Evolutionary conservation across 441 rosid genomes (phyloP).

Genomic region (Geranium incanum): DNA sequence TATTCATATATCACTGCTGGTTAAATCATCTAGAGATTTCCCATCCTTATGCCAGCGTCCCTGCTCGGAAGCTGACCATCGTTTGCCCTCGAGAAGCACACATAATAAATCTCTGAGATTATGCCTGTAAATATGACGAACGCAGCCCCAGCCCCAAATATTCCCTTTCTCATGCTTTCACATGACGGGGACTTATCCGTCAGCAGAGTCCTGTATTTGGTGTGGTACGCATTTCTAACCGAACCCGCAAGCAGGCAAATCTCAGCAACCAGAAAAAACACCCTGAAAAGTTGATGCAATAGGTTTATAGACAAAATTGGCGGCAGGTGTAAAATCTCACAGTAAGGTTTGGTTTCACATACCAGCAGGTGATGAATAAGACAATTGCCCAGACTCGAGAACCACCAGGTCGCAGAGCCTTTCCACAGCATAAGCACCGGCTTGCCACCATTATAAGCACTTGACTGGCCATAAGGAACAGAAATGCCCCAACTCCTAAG

Average conservation of each 20-base stretch:
- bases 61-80: slow-evolving; percentile 27
- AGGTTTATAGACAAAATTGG: neutral
- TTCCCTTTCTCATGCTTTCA: slow-evolving; percentile 55
- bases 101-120: slow-evolving; percentile 60
- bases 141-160: slow-evolving; percentile 81
- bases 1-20: no score
- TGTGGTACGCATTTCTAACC: neutral
- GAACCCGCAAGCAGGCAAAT: slow-evolving; percentile 2
- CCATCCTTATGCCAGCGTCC: slow-evolving; percentile 71
- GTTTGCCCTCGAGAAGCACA: slow-evolving; percentile 52
- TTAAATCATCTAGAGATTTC: slow-evolving; percentile 34
- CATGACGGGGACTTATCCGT: slow-evolving; percentile 39
- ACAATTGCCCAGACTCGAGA: neutral
- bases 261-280: neutral
- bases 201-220: slow-evolving; percentile 13
- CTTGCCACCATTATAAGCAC: neutral
- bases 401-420: neutral
- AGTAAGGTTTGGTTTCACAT: neutral
- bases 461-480: neutral
- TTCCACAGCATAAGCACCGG: neutral
- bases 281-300: neutral
- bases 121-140: slow-evolving; percentile 61
- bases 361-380: slow-evolving; percentile 2
- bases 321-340: no score
- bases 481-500: neutral